Evolutionary conservation across 257 asterid species (phyloP), one percentile per base, ranked within the genome.

Genomic region (Eucommia ulmoides): DNA sequence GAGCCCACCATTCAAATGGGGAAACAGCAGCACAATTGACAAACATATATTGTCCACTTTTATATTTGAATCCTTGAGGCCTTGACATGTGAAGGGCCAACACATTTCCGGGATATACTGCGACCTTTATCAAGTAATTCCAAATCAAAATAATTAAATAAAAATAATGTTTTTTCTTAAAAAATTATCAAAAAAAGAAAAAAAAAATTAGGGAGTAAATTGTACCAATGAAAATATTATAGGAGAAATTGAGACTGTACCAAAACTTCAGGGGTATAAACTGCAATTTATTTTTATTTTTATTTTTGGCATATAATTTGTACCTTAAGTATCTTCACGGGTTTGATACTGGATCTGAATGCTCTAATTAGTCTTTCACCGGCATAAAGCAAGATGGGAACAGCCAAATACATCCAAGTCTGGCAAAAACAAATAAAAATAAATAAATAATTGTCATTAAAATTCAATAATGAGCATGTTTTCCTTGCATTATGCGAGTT

Each of bases 11-110:
- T 63, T 85, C 96, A 51, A 85, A 85, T 49, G 96, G 96, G 52
- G 96, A 85, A 57, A 85, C 92, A 24, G 94, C 93, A 20, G 92
- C 88, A 33, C 93, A 85, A 22, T 85, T 85, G 82, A 85, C 93
- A 59, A 85, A 82, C 75, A 82, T 75, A 46, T 85, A 85, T 18
- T 85, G 93, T 8, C 96, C 96, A 70, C 93, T 85, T 57, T 70
- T 79, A 55, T 85, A 82, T 64, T 74, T 77, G 75, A 82, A 79
- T 18, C 93, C 91, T 19, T 85, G 93, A 41, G 96, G 96, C 73
- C 77, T 85, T 21, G 96, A 82, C 96, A 77, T 82, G 68, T 82
- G 92, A 67, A 85, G 74, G 26, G 93, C 59, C 60, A 85, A 63
- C 60, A 85, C 96, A 64, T 85, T 79, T 59, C 93, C 96, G 12